Evolutionary conservation across 345 rosid genomes (phyloP).

Genomic region (Camelina laxa): DNA sequence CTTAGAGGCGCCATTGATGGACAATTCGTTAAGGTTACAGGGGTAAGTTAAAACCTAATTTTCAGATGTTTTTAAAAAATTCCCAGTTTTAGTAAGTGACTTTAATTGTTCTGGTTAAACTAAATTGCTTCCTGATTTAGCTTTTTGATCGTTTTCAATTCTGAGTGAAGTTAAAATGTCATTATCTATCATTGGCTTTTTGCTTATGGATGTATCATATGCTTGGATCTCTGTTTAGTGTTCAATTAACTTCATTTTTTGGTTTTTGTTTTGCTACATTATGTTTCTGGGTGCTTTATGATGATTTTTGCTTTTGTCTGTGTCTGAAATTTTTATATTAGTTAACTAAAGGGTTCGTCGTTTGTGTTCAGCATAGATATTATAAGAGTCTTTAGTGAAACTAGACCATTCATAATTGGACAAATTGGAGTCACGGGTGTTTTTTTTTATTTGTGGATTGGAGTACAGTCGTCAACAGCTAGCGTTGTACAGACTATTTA

Average conservation of each 20-base stretch:
- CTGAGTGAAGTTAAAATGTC: slow-evolving; percentile 24
- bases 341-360: slow-evolving; percentile 2
- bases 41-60: slow-evolving; percentile 55
- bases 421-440: slow-evolving; percentile 5
- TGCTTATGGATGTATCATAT: slow-evolving; percentile 6
- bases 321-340: not conserved
- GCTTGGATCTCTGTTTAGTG: slow-evolving; percentile 28
- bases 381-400: not conserved
- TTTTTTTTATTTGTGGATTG: slow-evolving; percentile 9
- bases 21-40: slow-evolving; percentile 88
- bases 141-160: not conserved
- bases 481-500: not conserved
- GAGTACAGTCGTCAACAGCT: slow-evolving; percentile 10
- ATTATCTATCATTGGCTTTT: slow-evolving; percentile 16
- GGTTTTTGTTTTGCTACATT: not conserved
- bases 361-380: not conserved
- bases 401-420: slow-evolving; percentile 12
- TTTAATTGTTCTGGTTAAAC: slow-evolving; percentile 11
- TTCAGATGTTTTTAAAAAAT: not conserved
- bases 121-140: slow-evolving; percentile 8
- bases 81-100: slow-evolving; percentile 24
- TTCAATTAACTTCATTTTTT: not conserved
- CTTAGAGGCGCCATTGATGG: slow-evolving; percentile 96
- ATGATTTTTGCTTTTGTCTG: slow-evolving; percentile 14
- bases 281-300: slow-evolving; percentile 22